A percentile compares a stretch with the other conserved stretches of the same genome.
Conservation (phyloP, 2,329 filamentous ascomycete genomes). For the Mycosphaerella arachidis region DNA sequence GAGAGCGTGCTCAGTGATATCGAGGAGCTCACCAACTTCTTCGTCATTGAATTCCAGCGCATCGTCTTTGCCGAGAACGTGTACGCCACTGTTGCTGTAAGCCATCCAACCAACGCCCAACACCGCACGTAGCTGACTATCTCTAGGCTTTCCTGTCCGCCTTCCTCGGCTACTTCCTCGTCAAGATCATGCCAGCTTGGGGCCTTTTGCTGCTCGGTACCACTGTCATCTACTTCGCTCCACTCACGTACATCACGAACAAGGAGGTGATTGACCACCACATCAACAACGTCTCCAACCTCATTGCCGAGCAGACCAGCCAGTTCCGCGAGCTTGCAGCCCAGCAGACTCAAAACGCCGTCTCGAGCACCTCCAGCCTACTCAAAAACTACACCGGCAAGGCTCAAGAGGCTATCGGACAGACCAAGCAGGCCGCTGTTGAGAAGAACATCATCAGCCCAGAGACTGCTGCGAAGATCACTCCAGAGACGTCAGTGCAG, state of each 20-base stretch:
- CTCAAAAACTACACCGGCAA: constrained; percentile 58
- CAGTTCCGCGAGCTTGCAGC: constrained; percentile 58
- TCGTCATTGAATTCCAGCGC: constrained; percentile 64
- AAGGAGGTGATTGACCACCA: constrained; percentile 60
- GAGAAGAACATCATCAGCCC: constrained; percentile 34
- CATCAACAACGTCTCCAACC: constrained; percentile 49
- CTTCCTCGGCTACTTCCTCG: constrained; percentile 59
- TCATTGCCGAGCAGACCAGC: constrained; percentile 55
- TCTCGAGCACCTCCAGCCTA: constrained; percentile 55
- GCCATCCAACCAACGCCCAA: constrained; percentile 25
- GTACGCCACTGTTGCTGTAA: constrained; percentile 55
- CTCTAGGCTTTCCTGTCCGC: constrained; percentile 55
- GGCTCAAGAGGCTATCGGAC: constrained; percentile 53
- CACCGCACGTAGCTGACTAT: constrained; percentile 16
- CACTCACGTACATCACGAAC: constrained; percentile 62
- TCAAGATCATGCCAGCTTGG: constrained; percentile 64
- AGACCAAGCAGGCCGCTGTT: constrained; percentile 34
- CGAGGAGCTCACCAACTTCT: constrained; percentile 63
- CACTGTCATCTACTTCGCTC: constrained; percentile 54
- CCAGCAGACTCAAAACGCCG: constrained; percentile 56
- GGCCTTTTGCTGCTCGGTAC: constrained; percentile 56
- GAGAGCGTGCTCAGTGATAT: constrained; percentile 59
- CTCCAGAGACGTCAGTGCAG: constrained; percentile 15
- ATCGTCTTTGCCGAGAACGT: constrained; percentile 64
- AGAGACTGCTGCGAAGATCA: constrained; percentile 30